Percentiles rank a stretch among this genome's conserved stretches.
Evolutionary conservation across 352 stramenopile genomes (phyloP).

Genomic region (Globisporangium spiculum): DNA sequence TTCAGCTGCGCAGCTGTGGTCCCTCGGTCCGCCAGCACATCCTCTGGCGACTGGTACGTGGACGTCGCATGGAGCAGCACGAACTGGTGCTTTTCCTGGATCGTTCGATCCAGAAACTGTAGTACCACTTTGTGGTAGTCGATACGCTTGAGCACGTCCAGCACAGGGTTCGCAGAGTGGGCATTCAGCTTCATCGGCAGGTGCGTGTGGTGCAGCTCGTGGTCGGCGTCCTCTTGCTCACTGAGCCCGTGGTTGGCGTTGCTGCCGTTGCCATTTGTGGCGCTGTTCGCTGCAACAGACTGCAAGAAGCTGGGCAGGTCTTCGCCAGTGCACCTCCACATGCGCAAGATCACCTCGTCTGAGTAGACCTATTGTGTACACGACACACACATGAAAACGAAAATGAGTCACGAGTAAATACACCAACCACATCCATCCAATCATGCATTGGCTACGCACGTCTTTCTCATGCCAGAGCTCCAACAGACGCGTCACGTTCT

Average conservation of each 20-base stretch:
- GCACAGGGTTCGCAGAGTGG: conserved; percentile 67
- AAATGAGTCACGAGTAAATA: neutral
- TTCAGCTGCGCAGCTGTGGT: conserved; percentile 45
- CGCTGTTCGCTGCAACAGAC: conserved; percentile 10
- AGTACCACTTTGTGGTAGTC: conserved; percentile 71
- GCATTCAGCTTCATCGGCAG: conserved; percentile 75
- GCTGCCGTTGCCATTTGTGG: conserved; percentile 4
- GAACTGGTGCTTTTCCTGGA: conserved; percentile 56
- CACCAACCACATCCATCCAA: neutral
- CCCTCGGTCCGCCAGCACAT: conserved; percentile 51
- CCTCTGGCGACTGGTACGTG: conserved; percentile 48
- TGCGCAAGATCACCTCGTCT: conserved; percentile 53
- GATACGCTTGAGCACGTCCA: conserved; percentile 80
- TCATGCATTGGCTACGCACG: conserved; percentile 19
- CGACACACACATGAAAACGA: neutral
- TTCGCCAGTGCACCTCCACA: conserved; percentile 80
- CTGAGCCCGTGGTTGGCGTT: conserved; percentile 12
- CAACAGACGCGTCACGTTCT: conserved; percentile 69
- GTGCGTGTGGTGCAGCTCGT: conserved; percentile 28
- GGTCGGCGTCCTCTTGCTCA: conserved; percentile 23
- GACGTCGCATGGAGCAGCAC: conserved; percentile 44
- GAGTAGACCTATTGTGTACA: conserved; percentile 33
- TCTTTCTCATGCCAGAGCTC: conserved; percentile 80
- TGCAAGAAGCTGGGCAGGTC: conserved; percentile 57
- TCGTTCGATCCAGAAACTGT: conserved; percentile 55